phyloP scores from a whole-genome alignment of 2,329 filamentous ascomycete genomes.

The Apiospora marii region DNA sequence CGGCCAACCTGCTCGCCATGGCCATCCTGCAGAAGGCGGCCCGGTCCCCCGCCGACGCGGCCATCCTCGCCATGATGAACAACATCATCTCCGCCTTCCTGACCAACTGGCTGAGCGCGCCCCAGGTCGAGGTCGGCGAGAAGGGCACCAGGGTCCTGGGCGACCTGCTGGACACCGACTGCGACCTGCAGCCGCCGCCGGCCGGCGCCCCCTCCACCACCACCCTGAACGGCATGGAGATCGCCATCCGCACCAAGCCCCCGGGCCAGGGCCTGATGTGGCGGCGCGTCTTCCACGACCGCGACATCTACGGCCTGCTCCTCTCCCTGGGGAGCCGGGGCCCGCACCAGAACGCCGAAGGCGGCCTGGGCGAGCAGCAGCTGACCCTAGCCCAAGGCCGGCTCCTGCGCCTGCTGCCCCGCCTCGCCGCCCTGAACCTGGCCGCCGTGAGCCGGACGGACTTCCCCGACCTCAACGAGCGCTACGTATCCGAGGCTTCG shows the following conservation, averaged over 20 bases:
- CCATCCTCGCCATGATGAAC: slow-evolving; percentile 58
- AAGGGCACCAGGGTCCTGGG: slow-evolving; percentile 58
- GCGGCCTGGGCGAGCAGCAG: slow-evolving; percentile 45
- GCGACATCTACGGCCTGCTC: slow-evolving; percentile 54
- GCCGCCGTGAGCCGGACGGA: slow-evolving; percentile 47
- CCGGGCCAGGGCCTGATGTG: slow-evolving; percentile 63
- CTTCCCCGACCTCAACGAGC: slow-evolving; percentile 45
- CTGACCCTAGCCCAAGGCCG: slow-evolving; percentile 61
- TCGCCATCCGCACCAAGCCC: slow-evolving; percentile 47
- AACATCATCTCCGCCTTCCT: slow-evolving; percentile 57
- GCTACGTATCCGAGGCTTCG: slow-evolving; percentile 34
- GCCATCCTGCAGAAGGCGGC: slow-evolving; percentile 64
- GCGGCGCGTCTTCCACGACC: slow-evolving; percentile 58
- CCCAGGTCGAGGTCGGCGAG: slow-evolving; percentile 64
- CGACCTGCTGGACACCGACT: slow-evolving; percentile 64
- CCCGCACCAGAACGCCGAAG: slow-evolving; percentile 39
- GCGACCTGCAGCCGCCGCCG: slow-evolving; percentile 45
- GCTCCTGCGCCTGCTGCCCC: slow-evolving; percentile 59
- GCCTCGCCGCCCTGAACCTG: slow-evolving; percentile 57
- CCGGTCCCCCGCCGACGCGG: slow-evolving; percentile 54
- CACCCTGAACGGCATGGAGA: slow-evolving; percentile 45
- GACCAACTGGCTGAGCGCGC: slow-evolving; percentile 59
- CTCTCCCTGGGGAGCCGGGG: slow-evolving; percentile 47
- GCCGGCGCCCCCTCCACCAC: slow-evolving; percentile 31
- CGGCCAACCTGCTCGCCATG: slow-evolving; percentile 66